Conservation (phyloP, 371 early-diverging fungal species). For the Batrachochytrium dendrobatidis region DNA sequence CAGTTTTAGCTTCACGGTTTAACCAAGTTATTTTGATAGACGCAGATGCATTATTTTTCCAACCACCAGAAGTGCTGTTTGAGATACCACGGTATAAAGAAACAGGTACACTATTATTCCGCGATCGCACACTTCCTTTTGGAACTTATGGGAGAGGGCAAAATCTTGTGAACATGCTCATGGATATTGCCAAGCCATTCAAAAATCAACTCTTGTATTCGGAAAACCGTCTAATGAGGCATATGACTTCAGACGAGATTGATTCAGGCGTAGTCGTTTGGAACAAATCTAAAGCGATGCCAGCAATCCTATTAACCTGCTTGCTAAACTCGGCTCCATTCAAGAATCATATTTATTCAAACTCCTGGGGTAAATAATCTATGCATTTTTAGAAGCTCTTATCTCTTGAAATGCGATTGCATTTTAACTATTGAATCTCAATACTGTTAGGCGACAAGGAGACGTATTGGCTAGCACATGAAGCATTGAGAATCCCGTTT, state of each 20-base stretch:
- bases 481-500: conserved; percentile 12
- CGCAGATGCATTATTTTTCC: conserved; percentile 61
- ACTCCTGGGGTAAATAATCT: neutral
- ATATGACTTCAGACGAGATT: conserved; percentile 34
- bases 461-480: conserved; percentile 21
- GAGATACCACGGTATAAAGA: conserved; percentile 45
- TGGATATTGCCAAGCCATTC: neutral
- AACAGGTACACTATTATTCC: conserved; percentile 56
- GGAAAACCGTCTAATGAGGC: neutral
- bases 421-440: no score
- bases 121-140: conserved; percentile 36
- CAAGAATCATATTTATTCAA: neutral
- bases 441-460: conserved; percentile 33
- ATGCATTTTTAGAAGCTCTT: no score
- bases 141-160: neutral
- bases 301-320: conserved; percentile 21
- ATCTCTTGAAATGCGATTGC: no score
- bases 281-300: conserved; percentile 21
- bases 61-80: conserved; percentile 51
- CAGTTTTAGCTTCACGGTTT: conserved; percentile 56
- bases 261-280: conserved; percentile 35
- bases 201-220: neutral
- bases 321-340: conserved; percentile 21
- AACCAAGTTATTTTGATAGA: conserved; percentile 59
- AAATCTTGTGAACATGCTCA: conserved; percentile 7